Percentiles rank a stretch among this genome's conserved stretches.
Conservation (phyloP, 805 yeast genomes). For the Candida dajiaensis region DNA sequence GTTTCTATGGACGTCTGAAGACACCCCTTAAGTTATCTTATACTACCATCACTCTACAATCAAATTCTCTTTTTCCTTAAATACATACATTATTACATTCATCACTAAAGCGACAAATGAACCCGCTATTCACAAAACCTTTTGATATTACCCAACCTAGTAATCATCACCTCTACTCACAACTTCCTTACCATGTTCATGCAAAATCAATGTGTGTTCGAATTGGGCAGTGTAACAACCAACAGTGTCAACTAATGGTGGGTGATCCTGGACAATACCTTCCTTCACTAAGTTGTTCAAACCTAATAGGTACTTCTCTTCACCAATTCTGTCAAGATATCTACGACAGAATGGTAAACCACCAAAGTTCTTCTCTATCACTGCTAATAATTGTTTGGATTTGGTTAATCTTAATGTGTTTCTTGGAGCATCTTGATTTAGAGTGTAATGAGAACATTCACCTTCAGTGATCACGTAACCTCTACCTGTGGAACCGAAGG, state of each 20-base stretch:
- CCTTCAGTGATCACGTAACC: constrained; percentile 86
- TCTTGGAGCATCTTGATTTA: constrained; percentile 41
- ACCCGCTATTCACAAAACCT: background rate
- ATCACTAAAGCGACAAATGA: too few relatives aligned
- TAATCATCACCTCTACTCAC: constrained; percentile 95
- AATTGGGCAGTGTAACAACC: constrained; percentile 95
- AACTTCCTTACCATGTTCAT: constrained; percentile 89
- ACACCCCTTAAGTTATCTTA: too few relatives aligned
- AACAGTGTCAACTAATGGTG: constrained; percentile 77
- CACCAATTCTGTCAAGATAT: constrained; percentile 85
- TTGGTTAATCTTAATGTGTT: constrained; percentile 54
- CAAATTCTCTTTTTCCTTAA: background rate
- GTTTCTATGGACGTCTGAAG: too few relatives aligned
- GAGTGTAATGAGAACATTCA: constrained; percentile 91
- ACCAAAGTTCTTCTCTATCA: constrained; percentile 80
- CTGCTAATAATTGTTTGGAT: constrained; percentile 62
- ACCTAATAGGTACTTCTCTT: constrained; percentile 85
- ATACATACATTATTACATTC: background rate
- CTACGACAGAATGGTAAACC: constrained; percentile 96
- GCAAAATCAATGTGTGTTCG: constrained; percentile 89
- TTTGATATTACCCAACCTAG: constrained; percentile 25
- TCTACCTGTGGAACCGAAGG: constrained; percentile 94
- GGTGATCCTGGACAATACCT: constrained; percentile 89
- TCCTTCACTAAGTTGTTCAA: constrained; percentile 77
- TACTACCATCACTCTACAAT: too few relatives aligned